A percentile compares a stretch with the other conserved stretches of the same genome.
phyloP scores from a whole-genome alignment of 345 rosid species.

The Rhodamnia argentea region DNA sequence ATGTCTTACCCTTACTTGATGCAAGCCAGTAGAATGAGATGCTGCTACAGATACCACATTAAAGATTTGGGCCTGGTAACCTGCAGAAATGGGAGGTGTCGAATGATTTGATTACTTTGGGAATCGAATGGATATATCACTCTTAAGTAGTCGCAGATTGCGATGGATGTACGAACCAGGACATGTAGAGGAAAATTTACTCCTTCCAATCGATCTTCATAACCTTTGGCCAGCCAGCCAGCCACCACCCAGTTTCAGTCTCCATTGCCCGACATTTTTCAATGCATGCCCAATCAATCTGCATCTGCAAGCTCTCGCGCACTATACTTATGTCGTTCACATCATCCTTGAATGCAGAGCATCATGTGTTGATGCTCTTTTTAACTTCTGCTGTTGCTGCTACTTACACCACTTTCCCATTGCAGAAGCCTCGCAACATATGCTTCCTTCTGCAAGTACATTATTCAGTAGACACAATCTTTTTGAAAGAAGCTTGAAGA shows the following conservation, averaged over 20 bases:
- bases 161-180: not conserved
- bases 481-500: conserved; percentile 27
- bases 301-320: not conserved
- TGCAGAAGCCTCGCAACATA: conserved; percentile 2
- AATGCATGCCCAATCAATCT: not conserved
- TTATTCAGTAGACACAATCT: conserved; percentile 14
- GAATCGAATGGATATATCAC: not conserved
- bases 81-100: not conserved
- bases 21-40: not conserved
- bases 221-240: not conserved
- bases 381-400: not conserved
- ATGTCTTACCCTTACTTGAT: not conserved
- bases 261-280: not conserved
- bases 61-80: not conserved
- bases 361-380: not conserved
- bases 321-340: not conserved
- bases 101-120: not conserved
- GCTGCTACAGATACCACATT: not conserved
- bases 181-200: not conserved
- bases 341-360: not conserved
- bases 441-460: conserved; percentile 23
- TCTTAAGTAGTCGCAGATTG: not conserved
- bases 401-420: conserved; percentile 1
- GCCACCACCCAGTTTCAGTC: not conserved
- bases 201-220: not conserved